Conservation (phyloP, 164 flowering plant genomes). For the Umbellularia californica region DNA sequence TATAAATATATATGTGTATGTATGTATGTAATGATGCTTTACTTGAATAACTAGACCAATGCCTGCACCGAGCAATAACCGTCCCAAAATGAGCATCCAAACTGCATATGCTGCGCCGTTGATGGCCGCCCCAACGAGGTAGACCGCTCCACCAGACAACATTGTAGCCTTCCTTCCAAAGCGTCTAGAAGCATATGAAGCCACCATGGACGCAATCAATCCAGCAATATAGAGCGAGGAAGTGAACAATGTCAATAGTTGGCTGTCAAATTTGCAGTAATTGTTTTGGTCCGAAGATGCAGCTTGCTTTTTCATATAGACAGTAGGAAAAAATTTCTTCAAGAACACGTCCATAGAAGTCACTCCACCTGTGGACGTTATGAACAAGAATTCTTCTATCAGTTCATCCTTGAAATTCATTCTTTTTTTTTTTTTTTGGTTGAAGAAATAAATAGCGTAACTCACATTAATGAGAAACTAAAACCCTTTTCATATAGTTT, state of each 20-base stretch:
- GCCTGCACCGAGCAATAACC: background rate
- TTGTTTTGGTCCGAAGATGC: background rate
- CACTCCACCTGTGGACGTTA: background rate
- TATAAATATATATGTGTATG: background rate
- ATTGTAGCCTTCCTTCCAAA: background rate
- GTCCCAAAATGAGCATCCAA: background rate
- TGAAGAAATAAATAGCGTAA: too few species aligned
- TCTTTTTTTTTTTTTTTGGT: too few species aligned
- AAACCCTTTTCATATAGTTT: too few species aligned
- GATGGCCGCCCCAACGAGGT: background rate
- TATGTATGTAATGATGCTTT: background rate
- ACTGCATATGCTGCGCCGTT: background rate
- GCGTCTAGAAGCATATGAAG: background rate
- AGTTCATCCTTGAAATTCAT: too few species aligned
- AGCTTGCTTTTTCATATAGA: background rate
- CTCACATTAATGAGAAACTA: too few species aligned
- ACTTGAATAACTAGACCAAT: background rate
- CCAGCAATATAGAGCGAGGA: background rate
- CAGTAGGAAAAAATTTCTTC: background rate
- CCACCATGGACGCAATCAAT: background rate
- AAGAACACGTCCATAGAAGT: background rate
- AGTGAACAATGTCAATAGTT: background rate
- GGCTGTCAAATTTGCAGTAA: conserved; percentile 2
- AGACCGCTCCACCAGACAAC: background rate
- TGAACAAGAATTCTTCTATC: too few species aligned